Conservation (phyloP, 2,329 filamentous ascomycete genomes). For the Trichoderma harzianum region DNA sequence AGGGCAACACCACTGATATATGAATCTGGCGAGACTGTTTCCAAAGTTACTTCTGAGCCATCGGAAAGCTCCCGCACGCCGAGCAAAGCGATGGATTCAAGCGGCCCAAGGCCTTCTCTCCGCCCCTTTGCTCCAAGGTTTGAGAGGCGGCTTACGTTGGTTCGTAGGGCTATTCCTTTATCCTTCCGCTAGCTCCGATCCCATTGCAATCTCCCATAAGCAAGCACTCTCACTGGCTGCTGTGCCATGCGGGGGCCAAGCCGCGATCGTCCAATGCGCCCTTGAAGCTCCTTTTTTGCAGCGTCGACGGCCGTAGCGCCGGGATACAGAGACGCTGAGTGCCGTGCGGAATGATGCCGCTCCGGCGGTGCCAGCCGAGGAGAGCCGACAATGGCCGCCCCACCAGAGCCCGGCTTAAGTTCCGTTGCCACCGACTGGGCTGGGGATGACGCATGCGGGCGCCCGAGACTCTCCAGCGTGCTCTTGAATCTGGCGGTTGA, state of each 20-base stretch:
- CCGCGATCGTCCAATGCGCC: slow-evolving; percentile 23
- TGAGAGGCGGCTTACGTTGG: slow-evolving; percentile 15
- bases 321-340: neutral
- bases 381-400: slow-evolving; percentile 41
- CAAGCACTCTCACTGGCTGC: slow-evolving; percentile 3
- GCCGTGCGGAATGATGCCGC: slow-evolving; percentile 25
- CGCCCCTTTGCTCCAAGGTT: slow-evolving; percentile 1
- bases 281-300: neutral
- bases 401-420: slow-evolving; percentile 14
- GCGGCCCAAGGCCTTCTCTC: slow-evolving; percentile 19
- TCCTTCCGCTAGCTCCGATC: slow-evolving; percentile 1
- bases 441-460: slow-evolving; percentile 6
- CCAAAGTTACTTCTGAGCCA: neutral
- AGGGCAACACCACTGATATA: neutral
- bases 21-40: neutral
- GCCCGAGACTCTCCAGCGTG: neutral
- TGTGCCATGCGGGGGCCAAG: neutral
- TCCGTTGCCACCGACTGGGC: slow-evolving; percentile 1
- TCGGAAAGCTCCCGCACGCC: slow-evolving; percentile 24
- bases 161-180: neutral
- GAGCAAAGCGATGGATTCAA: slow-evolving; percentile 21
- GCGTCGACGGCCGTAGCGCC: slow-evolving; percentile 14
- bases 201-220: neutral
- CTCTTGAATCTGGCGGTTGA: neutral
- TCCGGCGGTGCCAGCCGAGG: slow-evolving; percentile 35